Conservation (phyloP, 176 grass and related monocot genomes). For the Canna indica region DNA sequence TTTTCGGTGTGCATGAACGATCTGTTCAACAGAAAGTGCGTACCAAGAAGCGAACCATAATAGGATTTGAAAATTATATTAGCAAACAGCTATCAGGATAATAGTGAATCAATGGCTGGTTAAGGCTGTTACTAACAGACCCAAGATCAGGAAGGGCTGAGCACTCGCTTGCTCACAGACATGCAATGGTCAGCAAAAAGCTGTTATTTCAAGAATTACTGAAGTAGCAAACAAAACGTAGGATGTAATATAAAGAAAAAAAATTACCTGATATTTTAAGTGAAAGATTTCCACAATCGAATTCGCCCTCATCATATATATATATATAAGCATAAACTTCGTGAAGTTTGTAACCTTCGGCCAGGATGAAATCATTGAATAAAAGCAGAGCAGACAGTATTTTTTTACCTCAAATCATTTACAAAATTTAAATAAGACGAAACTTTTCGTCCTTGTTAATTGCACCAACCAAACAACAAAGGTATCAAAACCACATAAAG, state of each 20-base stretch:
- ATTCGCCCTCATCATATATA: too few species aligned
- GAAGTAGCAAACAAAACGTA: not conserved
- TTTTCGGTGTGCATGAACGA: not conserved
- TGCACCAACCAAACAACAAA: constrained; percentile 23
- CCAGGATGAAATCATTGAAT: too few species aligned
- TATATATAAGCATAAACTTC: too few species aligned
- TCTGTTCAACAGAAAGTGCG: not conserved
- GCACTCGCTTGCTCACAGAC: constrained; percentile 40
- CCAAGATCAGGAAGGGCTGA: constrained; percentile 58
- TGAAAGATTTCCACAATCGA: too few species aligned
- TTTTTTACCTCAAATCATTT: too few species aligned
- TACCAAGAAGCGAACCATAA: not conserved
- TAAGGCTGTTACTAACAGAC: constrained; percentile 60
- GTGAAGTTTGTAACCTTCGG: too few species aligned
- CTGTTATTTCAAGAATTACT: not conserved
- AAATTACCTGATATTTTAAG: constrained; percentile 62
- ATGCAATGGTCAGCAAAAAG: not conserved
- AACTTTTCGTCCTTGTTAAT: too few species aligned
- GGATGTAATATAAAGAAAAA: not conserved
- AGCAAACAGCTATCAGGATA: too few species aligned
- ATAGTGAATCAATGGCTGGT: constrained; percentile 24
- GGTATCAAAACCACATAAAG: not conserved
- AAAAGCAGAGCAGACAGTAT: too few species aligned
- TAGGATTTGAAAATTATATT: not conserved
- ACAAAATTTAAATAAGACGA: too few species aligned